Conservation (phyloP, 23 red algal genomes). For the Pyropia yezoensis region DNA sequence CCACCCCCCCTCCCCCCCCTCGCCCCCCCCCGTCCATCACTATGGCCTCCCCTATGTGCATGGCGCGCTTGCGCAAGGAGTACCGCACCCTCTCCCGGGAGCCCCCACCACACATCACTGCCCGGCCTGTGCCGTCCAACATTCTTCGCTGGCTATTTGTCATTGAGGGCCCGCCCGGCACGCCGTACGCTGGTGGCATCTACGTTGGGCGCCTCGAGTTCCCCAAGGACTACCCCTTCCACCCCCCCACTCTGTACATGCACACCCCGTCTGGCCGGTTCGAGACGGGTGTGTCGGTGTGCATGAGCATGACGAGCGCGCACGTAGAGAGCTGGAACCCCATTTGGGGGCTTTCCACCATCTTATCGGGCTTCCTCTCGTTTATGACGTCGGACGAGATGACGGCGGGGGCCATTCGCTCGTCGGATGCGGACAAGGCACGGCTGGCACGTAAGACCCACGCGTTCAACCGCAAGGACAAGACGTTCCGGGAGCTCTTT, state of each 20-base stretch:
- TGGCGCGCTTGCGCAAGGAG: constrained; percentile 77
- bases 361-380: constrained; percentile 74
- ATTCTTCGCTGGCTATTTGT: constrained; percentile 90
- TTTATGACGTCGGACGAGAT: constrained; percentile 75
- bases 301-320: constrained; percentile 78
- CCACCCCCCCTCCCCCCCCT: too few species aligned
- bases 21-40: too few species aligned
- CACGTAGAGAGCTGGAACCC: constrained; percentile 92
- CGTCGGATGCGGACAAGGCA: constrained; percentile 38
- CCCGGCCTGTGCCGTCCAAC: constrained; percentile 70
- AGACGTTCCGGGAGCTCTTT: constrained; percentile 70
- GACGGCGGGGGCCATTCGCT: constrained; percentile 68
- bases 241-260: constrained; percentile 81
- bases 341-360: constrained; percentile 56
- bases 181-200: constrained; percentile 69
- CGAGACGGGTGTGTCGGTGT: constrained; percentile 61
- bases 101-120: constrained; percentile 72
- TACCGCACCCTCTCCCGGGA: constrained; percentile 63
- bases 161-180: constrained; percentile 50
- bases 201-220: constrained; percentile 77
- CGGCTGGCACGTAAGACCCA: constrained; percentile 36
- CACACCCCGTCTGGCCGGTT: constrained; percentile 76
- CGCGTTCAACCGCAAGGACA: constrained; percentile 46
- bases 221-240: constrained; percentile 83
- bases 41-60: not conserved